A percentile compares a stretch with the other conserved stretches of the same genome.
Conservation (phyloP, 345 rosid genomes). For the Chamaenerion angustifolium region DNA sequence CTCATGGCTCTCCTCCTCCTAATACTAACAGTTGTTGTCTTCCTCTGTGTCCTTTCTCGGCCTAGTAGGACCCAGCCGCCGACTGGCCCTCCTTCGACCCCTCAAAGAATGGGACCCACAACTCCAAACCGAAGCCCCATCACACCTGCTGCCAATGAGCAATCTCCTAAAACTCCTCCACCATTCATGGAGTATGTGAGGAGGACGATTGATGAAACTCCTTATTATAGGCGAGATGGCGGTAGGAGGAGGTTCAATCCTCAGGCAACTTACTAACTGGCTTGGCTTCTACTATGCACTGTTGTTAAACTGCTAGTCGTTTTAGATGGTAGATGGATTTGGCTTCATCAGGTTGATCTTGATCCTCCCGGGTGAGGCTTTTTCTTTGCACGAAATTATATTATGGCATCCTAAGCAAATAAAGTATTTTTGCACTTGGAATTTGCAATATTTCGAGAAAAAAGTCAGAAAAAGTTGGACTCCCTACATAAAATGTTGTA, state of each 20-base stretch:
- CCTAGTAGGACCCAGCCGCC: conserved; percentile 10
- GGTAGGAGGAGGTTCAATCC: conserved; percentile 59
- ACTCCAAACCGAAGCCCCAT: conserved; percentile 37
- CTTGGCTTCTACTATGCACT: not conserved
- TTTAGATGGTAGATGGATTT: not conserved
- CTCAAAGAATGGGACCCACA: conserved; percentile 20
- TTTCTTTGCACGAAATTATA: no score
- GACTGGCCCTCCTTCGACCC: conserved; percentile 15
- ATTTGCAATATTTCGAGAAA: no score
- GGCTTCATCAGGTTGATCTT: not conserved
- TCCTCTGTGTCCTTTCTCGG: conserved; percentile 12
- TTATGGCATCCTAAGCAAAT: no score
- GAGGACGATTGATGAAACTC: conserved; percentile 83
- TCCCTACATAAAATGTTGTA: no score
- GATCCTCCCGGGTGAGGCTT: no score
- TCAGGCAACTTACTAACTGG: conserved; percentile 59
- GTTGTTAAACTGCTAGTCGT: not conserved
- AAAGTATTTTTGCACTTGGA: no score
- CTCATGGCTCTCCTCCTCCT: conserved; percentile 13
- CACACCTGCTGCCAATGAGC: conserved; percentile 29
- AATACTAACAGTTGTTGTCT: conserved; percentile 9
- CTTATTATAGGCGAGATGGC: conserved; percentile 55
- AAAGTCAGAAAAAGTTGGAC: no score
- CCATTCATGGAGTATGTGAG: conserved; percentile 75
- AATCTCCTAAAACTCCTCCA: conserved; percentile 76